Evolutionary conservation across 1,284 basidiomycete genomes (phyloP).

Genomic region (Ganoderma meredithae): DNA sequence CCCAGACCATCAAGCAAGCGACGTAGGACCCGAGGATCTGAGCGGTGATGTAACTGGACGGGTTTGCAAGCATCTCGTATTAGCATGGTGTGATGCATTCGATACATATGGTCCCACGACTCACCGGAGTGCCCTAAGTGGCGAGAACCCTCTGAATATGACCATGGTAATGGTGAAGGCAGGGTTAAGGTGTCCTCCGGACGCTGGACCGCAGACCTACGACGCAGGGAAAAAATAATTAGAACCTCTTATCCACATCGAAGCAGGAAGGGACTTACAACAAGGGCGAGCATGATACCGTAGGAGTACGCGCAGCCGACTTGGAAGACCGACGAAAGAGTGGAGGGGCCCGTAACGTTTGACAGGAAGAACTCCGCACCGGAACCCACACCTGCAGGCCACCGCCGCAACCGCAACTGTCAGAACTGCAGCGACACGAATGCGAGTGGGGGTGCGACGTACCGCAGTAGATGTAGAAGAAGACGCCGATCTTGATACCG

Average conservation of each 20-base stretch:
- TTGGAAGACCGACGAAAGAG: conserved; percentile 59
- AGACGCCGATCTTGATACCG: conserved; percentile 45
- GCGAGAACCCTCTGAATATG: conserved; percentile 67
- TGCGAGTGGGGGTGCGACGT: conserved; percentile 16
- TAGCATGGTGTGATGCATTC: not conserved
- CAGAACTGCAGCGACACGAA: not conserved
- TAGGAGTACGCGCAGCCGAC: conserved; percentile 67
- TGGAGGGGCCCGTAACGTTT: conserved; percentile 46
- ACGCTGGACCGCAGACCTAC: conserved; percentile 57
- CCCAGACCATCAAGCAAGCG: conserved; percentile 65
- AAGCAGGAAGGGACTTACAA: conserved; percentile 26
- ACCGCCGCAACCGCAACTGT: conserved; percentile 7
- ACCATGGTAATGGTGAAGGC: conserved; percentile 61
- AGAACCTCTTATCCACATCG: not conserved
- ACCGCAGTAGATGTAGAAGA: conserved; percentile 64
- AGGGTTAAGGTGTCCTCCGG: conserved; percentile 72
- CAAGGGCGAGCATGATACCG: conserved; percentile 67
- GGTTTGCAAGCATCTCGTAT: not conserved
- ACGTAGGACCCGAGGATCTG: conserved; percentile 70
- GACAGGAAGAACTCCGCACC: conserved; percentile 60
- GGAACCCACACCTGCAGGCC: conserved; percentile 60
- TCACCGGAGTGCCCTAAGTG: conserved; percentile 57
- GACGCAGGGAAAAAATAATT: not conserved
- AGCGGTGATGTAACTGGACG: conserved; percentile 63
- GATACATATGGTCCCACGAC: conserved; percentile 26